phyloP scores from a whole-genome alignment of 2,329 filamentous ascomycete genomes.

The Leptodontidium sp. region DNA sequence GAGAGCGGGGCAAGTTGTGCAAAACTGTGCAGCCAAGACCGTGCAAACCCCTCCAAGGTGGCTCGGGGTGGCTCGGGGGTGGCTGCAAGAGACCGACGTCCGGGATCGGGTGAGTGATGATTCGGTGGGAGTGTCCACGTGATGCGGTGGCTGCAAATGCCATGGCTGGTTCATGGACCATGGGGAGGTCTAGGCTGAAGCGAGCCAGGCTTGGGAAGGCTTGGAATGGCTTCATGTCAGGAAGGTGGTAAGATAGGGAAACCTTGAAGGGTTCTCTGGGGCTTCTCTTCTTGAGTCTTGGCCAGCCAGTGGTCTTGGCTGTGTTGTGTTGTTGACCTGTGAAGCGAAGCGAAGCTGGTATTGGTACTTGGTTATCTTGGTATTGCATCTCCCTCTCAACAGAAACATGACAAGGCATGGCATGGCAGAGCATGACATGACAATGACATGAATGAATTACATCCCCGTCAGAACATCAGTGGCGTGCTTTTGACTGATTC shows the following conservation, averaged over 20 bases:
- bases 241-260: background rate
- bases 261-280: background rate
- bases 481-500: no score
- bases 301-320: background rate
- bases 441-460: no score
- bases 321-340: background rate
- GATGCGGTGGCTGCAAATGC: slow-evolving; percentile 6
- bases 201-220: background rate
- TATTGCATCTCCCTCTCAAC: background rate
- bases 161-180: background rate
- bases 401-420: background rate
- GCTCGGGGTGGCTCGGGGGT: background rate
- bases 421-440: no score
- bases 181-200: background rate
- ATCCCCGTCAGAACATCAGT: no score
- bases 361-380: background rate
- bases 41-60: background rate
- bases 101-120: background rate
- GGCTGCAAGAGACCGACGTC: background rate
- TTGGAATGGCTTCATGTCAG: slow-evolving; percentile 18
- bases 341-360: background rate
- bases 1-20: slow-evolving; percentile 14
- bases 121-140: slow-evolving; percentile 1
- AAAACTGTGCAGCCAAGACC: slow-evolving; percentile 11
- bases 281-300: background rate